phyloP scores from a whole-genome alignment of 2,329 filamentous ascomycete species.

The Penicillium sp. region DNA sequence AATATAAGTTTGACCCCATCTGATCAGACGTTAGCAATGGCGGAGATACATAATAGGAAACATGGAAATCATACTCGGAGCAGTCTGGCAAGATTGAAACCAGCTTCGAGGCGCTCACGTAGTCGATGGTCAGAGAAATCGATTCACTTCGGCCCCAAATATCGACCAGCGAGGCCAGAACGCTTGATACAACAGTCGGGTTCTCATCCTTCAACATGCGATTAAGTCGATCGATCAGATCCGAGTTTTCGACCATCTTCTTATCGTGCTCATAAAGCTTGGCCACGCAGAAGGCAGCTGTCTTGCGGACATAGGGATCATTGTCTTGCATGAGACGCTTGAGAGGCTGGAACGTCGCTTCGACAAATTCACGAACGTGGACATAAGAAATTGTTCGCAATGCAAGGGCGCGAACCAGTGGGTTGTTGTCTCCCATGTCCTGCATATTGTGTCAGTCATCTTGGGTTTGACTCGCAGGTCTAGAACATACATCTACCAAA shows the following conservation, averaged over 20 bases:
- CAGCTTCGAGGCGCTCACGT: conserved; percentile 96
- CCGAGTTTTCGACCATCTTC: conserved; percentile 83
- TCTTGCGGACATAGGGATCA: conserved; percentile 97
- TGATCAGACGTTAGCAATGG: conserved; percentile 39
- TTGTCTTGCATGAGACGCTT: conserved; percentile 80
- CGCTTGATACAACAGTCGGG: conserved; percentile 93
- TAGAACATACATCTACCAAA: conserved; percentile 67
- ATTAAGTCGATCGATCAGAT: conserved; percentile 90
- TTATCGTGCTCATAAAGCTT: conserved; percentile 98
- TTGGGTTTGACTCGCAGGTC: not conserved
- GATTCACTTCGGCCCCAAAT: conserved; percentile 98
- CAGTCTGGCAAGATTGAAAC: conserved; percentile 95
- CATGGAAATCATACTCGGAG: conserved; percentile 72
- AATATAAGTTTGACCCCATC: conserved; percentile 99
- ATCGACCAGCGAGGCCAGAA: conserved; percentile 87
- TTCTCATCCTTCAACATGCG: conserved; percentile 91
- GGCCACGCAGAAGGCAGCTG: conserved; percentile 91
- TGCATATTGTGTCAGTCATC: conserved; percentile 38
- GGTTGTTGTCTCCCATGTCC: conserved; percentile 94
- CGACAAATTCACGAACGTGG: conserved; percentile 93
- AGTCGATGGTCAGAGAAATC: conserved; percentile 98
- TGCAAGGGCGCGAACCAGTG: conserved; percentile 86
- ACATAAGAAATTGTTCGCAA: conserved; percentile 96
- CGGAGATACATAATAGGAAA: not conserved
- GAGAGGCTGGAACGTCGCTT: conserved; percentile 81